Conservation (phyloP, 1,284 basidiomycete species). For the Ustilago hordei region DNA sequence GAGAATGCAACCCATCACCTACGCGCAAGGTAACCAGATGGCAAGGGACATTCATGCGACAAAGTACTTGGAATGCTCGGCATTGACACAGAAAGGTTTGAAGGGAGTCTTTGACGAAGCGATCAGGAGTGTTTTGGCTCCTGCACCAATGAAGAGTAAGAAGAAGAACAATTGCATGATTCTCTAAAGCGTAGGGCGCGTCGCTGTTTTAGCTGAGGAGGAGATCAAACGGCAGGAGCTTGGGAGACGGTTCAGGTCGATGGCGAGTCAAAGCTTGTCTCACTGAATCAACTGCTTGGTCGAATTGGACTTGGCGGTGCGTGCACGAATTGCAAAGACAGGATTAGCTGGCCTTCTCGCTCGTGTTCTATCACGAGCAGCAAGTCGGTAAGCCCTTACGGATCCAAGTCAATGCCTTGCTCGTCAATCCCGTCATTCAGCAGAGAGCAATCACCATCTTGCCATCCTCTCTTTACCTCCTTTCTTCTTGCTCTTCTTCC, state of each 20-base stretch:
- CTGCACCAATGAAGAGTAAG: conserved; percentile 63
- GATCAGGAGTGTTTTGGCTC: conserved; percentile 65
- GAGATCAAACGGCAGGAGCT: not conserved
- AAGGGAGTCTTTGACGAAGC: conserved; percentile 69
- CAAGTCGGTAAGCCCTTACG: not conserved
- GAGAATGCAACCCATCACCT: conserved; percentile 92
- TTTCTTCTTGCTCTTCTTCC: not conserved
- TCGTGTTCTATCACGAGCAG: not conserved
- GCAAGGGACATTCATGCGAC: conserved; percentile 88
- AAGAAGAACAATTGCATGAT: conserved; percentile 68
- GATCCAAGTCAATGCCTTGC: not conserved
- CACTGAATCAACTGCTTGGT: not conserved
- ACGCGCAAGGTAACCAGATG: conserved; percentile 89
- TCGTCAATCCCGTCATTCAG: not conserved
- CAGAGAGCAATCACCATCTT: not conserved
- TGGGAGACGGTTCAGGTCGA: not conserved
- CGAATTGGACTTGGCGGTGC: not conserved
- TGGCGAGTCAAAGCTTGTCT: conserved; percentile 12
- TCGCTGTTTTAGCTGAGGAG: not conserved
- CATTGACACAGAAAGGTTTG: conserved; percentile 89
- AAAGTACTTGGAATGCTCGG: conserved; percentile 96
- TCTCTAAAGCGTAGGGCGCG: conserved; percentile 35
- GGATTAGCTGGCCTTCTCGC: not conserved
- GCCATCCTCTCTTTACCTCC: not conserved
- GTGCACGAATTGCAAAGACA: not conserved